These are phyloP conservation scores for Endothia cerciana DNA, from an alignment of 2,329 filamentous ascomycete genomes.

Conservation along the genomic window DNA sequence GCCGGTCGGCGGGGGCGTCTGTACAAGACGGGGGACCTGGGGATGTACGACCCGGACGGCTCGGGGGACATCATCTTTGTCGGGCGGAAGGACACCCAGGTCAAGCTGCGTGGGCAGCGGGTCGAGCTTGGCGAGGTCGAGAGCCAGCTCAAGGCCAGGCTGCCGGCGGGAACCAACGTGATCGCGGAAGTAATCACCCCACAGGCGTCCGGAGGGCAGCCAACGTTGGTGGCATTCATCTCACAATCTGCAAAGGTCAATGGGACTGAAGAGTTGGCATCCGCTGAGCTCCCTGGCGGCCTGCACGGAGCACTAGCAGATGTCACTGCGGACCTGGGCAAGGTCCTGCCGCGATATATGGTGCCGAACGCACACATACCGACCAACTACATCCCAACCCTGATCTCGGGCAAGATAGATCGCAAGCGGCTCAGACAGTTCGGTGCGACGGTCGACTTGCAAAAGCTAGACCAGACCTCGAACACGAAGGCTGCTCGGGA, in stretches of 20 bases:
- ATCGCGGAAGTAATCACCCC: constrained; percentile 52
- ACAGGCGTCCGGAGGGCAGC: constrained; percentile 28
- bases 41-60: constrained; percentile 45
- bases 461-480: constrained; percentile 18
- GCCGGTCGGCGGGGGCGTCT: constrained; percentile 43
- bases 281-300: constrained; percentile 24
- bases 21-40: constrained; percentile 56
- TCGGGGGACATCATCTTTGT: constrained; percentile 44
- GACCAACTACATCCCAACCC: constrained; percentile 45
- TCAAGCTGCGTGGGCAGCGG: constrained; percentile 63
- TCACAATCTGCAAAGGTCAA: constrained; percentile 29
- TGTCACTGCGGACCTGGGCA: constrained; percentile 26
- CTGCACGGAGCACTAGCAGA: constrained; percentile 29
- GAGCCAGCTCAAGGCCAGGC: constrained; percentile 42
- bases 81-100: constrained; percentile 60
- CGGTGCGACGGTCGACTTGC: constrained; percentile 35
- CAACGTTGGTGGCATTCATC: constrained; percentile 40
- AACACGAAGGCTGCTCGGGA: constrained; percentile 10
- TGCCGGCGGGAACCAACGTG: constrained; percentile 44
- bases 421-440: constrained; percentile 43
- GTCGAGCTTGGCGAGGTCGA: constrained; percentile 58
- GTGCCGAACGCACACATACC: constrained; percentile 48
- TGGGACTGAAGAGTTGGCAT: constrained; percentile 30
- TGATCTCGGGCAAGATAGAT: constrained; percentile 51
- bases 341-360: constrained; percentile 38